phyloP scores from a whole-genome alignment of 2,329 filamentous ascomycete genomes.

The Beauveria sp. region DNA sequence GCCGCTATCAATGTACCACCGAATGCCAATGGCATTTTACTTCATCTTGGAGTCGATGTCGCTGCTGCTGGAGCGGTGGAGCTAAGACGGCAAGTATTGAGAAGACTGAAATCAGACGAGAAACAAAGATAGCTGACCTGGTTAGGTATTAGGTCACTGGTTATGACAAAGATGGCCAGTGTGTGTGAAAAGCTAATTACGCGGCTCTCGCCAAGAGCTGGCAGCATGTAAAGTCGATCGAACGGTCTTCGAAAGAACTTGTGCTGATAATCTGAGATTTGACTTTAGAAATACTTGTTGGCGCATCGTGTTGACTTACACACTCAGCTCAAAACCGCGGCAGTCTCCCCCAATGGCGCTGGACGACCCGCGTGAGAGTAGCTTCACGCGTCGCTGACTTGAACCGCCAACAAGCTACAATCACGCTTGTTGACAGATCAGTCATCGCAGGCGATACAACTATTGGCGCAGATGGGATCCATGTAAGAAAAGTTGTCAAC shows the following conservation, averaged over 20 bases:
- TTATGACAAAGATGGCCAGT: not conserved
- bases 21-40: conserved; percentile 49
- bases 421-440: not conserved
- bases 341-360: not conserved
- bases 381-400: not conserved
- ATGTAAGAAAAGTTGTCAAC: not conserved
- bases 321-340: not conserved
- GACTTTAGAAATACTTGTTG: not conserved
- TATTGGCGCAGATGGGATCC: not conserved
- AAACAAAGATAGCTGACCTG: not conserved
- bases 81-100: not conserved
- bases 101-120: not conserved
- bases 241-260: not conserved
- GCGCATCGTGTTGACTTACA: not conserved
- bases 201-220: not conserved
- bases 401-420: not conserved
- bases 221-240: not conserved
- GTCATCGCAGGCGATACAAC: not conserved
- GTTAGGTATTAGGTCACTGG: not conserved
- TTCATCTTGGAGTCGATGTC: conserved; percentile 26
- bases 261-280: not conserved
- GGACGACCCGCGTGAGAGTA: not conserved
- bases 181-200: not conserved
- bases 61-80: conserved; percentile 25
- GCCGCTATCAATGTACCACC: conserved; percentile 53